Percentiles rank a stretch among this genome's conserved stretches.
Evolutionary conservation across 2,329 filamentous ascomycete genomes (phyloP).

Genomic region (Pochonia chlamydosporia): DNA sequence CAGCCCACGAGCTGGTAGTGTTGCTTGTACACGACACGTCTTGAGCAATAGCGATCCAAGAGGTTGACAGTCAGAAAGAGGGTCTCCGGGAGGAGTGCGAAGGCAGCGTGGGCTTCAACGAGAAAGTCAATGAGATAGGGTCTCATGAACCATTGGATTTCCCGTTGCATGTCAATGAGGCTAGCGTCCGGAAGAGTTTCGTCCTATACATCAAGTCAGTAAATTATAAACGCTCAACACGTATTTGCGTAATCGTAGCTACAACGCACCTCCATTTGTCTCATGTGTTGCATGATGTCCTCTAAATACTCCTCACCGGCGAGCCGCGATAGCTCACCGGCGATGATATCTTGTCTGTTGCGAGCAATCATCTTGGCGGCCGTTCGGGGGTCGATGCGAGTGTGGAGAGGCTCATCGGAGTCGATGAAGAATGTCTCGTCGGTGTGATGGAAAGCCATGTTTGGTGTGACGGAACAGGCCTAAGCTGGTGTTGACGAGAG

Average conservation of each 20-base stretch:
- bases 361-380: constrained; percentile 72
- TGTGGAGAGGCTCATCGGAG: constrained; percentile 41
- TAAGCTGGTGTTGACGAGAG: constrained; percentile 5
- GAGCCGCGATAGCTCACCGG: constrained; percentile 78
- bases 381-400: constrained; percentile 65
- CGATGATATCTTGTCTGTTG: constrained; percentile 81
- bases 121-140: constrained; percentile 98
- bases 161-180: constrained; percentile 96
- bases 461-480: constrained; percentile 19
- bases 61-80: constrained; percentile 95
- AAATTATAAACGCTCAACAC: background rate
- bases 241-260: background rate
- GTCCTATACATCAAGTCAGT: constrained; percentile 39
- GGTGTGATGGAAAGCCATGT: constrained; percentile 40
- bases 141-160: constrained; percentile 99
- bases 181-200: constrained; percentile 93
- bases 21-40: constrained; percentile 96
- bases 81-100: constrained; percentile 88
- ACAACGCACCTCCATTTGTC: constrained; percentile 75
- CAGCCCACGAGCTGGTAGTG: constrained; percentile 98
- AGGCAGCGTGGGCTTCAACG: constrained; percentile 92
- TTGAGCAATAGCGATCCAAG: constrained; percentile 95
- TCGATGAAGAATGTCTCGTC: constrained; percentile 51
- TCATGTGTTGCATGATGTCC: constrained; percentile 90
- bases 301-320: constrained; percentile 89